Percentiles rank a stretch among this genome's conserved stretches.
Evolutionary conservation across 2,329 filamentous ascomycete genomes (phyloP).

Genomic region (Paramyrothecium roridum): DNA sequence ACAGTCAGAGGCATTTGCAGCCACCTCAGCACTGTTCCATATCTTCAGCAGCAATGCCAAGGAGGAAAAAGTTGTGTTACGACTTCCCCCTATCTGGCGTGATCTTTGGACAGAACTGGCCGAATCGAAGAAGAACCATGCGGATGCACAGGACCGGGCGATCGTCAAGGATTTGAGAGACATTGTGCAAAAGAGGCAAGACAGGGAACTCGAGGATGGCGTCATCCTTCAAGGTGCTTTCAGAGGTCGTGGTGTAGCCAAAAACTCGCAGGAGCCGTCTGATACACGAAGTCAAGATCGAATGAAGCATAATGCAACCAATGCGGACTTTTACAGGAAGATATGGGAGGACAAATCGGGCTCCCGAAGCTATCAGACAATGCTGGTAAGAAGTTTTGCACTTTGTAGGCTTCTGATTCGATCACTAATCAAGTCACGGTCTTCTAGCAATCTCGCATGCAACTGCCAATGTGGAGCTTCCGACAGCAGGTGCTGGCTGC

Average conservation of each 20-base stretch:
- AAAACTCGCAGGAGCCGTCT: slow-evolving; percentile 41
- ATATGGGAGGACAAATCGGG: slow-evolving; percentile 59
- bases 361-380: slow-evolving; percentile 66
- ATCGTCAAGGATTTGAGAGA: slow-evolving; percentile 65
- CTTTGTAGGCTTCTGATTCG: background rate
- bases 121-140: slow-evolving; percentile 64
- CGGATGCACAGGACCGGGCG: slow-evolving; percentile 68
- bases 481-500: slow-evolving; percentile 72
- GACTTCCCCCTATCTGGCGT: slow-evolving; percentile 76
- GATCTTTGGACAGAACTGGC: slow-evolving; percentile 82
- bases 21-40: slow-evolving; percentile 77
- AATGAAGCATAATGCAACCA: slow-evolving; percentile 31
- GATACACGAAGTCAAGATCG: slow-evolving; percentile 48
- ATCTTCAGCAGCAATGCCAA: slow-evolving; percentile 74
- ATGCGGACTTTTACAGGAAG: slow-evolving; percentile 48
- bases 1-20: slow-evolving; percentile 85
- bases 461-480: slow-evolving; percentile 87
- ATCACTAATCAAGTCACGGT: slow-evolving; percentile 3
- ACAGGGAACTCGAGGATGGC: slow-evolving; percentile 69
- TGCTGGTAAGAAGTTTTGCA: slow-evolving; percentile 56
- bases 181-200: slow-evolving; percentile 65
- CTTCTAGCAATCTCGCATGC: slow-evolving; percentile 59
- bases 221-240: slow-evolving; percentile 77
- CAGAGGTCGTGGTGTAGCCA: slow-evolving; percentile 52
- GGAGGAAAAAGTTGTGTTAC: slow-evolving; percentile 80